phyloP scores from a whole-genome alignment of 108 stramenopile species.

The Pseudonitzschia delicatissima region DNA sequence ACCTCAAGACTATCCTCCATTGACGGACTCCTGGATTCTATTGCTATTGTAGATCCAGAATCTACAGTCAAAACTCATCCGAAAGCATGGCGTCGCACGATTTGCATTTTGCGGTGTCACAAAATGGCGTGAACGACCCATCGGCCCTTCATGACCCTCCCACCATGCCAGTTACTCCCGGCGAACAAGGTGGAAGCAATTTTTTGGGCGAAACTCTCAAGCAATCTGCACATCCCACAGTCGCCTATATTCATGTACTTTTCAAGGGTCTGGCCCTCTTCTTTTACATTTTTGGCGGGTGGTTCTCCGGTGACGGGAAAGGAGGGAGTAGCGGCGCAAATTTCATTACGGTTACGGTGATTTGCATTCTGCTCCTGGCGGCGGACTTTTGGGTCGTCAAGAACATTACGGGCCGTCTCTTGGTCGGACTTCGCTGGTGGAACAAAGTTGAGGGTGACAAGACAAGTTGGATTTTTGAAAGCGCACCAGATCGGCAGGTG shows the following conservation, averaged over 20 bases:
- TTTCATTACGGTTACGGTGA: constrained; percentile 86
- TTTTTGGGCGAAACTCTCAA: constrained; percentile 5
- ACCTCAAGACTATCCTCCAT: too few species aligned
- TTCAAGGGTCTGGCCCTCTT: constrained; percentile 87
- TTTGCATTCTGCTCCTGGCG: constrained; percentile 88
- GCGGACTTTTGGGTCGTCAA: constrained; percentile 98
- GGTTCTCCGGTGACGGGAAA: constrained; percentile 37
- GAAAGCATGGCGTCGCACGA: constrained; percentile 33
- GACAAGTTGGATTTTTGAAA: constrained; percentile 93
- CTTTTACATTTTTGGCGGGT: constrained; percentile 85
- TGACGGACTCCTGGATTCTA: too few species aligned
- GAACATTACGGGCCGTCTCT: constrained; percentile 82
- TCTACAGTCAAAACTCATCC: too few species aligned
- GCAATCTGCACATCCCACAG: constrained; percentile 79
- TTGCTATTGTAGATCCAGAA: too few species aligned
- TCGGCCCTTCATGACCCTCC: constrained; percentile 20
- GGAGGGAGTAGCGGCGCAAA: constrained; percentile 42
- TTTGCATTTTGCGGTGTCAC: constrained; percentile 37
- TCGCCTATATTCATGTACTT: constrained; percentile 87
- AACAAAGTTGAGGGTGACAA: constrained; percentile 86
- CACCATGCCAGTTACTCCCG: constrained; percentile 19
- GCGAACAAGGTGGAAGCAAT: not conserved
- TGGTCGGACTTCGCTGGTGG: constrained; percentile 98
- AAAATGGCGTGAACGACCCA: constrained; percentile 38
- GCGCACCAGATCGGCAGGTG: constrained; percentile 32